A percentile compares a stretch with the other conserved stretches of the same genome.
These are phyloP conservation scores for Solanum ahanhuiri DNA, from an alignment of 257 asterid species.

Conservation along the genomic window DNA sequence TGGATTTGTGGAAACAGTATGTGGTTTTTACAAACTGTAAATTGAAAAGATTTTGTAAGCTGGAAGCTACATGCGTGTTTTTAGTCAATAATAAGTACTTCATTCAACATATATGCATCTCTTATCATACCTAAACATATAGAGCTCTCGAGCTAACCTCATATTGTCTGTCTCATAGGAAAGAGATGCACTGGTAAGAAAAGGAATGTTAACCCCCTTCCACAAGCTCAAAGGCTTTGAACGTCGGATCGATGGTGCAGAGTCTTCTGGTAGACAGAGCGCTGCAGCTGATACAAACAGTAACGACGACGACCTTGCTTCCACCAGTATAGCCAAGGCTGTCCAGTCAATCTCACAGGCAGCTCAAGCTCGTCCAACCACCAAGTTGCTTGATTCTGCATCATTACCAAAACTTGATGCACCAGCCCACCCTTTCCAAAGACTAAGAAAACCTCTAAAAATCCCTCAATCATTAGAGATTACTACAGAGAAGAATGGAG, in stretches of 20 bases:
- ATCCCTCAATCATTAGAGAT: slow-evolving; percentile 34
- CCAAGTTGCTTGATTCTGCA: slow-evolving; percentile 72
- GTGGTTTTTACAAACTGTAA: slow-evolving; percentile 18
- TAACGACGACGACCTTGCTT: slow-evolving; percentile 28
- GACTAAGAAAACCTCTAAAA: slow-evolving; percentile 49
- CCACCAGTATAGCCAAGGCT: slow-evolving; percentile 72
- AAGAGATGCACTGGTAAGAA: slow-evolving; percentile 91
- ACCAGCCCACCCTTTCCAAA: slow-evolving; percentile 68
- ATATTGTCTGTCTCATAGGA: slow-evolving; percentile 45
- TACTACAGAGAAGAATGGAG: slow-evolving; percentile 34
- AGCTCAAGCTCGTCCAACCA: slow-evolving; percentile 69
- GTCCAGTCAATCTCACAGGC: slow-evolving; percentile 65
- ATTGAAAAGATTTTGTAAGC: not conserved
- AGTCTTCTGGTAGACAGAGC: slow-evolving; percentile 35
- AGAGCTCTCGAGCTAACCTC: slow-evolving; percentile 4
- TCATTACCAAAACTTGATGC: slow-evolving; percentile 67
- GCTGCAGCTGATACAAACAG: slow-evolving; percentile 19
- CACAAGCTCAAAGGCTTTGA: slow-evolving; percentile 93
- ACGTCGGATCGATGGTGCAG: slow-evolving; percentile 73
- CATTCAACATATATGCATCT: not conserved
- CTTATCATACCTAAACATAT: not conserved
- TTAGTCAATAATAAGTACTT: not conserved
- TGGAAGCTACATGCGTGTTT: not conserved
- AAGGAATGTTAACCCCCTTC: slow-evolving; percentile 89
- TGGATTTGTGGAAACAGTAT: slow-evolving; percentile 92